Evolutionary conservation across 352 stramenopile genomes (phyloP), one percentile per base, ranked within the genome.

Genomic region (Aphanomyces astaci): DNA sequence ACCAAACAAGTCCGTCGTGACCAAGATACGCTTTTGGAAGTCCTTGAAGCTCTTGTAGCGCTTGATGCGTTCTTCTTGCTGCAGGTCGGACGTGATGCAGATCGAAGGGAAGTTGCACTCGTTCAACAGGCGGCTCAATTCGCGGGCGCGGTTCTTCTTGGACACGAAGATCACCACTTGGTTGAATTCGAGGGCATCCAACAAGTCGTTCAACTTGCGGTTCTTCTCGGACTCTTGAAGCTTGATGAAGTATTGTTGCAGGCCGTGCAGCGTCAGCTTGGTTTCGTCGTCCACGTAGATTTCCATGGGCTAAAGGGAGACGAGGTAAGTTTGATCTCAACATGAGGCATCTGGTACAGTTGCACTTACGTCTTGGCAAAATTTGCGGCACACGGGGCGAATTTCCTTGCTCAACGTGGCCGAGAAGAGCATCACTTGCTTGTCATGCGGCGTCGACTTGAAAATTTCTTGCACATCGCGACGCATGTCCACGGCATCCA

Each of bases 21-120:
- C 96, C 53, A 99, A 84, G 76, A 99, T 99, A 77, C 97, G 96
- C 75, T 98, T 98, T 82, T 99, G 94, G 81, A 99, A 99, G 65
- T 99, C 95, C 86, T 99, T 99, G 84, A 99, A 99, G 73, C 92
- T 96, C 85, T 99, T 99, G 94, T 99, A 99, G 48, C 96, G 86
- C 72, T 96, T 92, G 76, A 99, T 98, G 76, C 89, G 92, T 79
- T 99, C 96, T 67, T 99, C 94, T 81, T 99, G 97, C 39, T 88
- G 91, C 79, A 99, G 90, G 63, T 97, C 93, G 46, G 93, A 96
- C 78, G 98, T 98, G 75, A 99, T 99, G 83, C 96, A 99, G 66
- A 99, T 99, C 60, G 96, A 98, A 59, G 97, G 97, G 81, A 99
- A 99, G 91, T 99, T 99, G 84, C 97, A 99, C 75, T 99, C 97